These are phyloP conservation scores for Aspergillus fischeri DNA, from an alignment of 2,329 filamentous ascomycete genomes.

Conservation along the genomic window DNA sequence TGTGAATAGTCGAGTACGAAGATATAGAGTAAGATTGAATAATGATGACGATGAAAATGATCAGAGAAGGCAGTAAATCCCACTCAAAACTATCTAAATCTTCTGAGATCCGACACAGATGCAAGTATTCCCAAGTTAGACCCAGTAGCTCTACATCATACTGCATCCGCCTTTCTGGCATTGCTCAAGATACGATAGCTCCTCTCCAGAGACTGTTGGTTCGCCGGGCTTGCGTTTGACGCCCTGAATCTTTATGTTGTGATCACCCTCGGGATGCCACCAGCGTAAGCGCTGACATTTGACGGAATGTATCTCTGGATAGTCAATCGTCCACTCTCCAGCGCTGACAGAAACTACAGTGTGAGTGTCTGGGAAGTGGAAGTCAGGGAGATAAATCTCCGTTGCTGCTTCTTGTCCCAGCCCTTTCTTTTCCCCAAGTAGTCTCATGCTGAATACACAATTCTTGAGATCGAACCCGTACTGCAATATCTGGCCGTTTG, in stretches of 20 bases:
- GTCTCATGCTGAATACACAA: slow-evolving; percentile 69
- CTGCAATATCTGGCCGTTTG: slow-evolving; percentile 65
- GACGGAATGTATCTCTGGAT: slow-evolving; percentile 65
- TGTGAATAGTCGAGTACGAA: slow-evolving; percentile 6
- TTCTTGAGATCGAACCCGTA: slow-evolving; percentile 80
- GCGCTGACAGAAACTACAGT: slow-evolving; percentile 71
- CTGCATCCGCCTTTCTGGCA: slow-evolving; percentile 46
- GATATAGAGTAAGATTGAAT: slow-evolving; percentile 2
- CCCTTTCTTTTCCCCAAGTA: slow-evolving; percentile 60
- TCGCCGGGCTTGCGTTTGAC: slow-evolving; percentile 56
- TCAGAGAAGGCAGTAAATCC: neutral
- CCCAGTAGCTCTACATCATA: slow-evolving; percentile 43
- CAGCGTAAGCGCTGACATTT: slow-evolving; percentile 75
- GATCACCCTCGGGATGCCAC: slow-evolving; percentile 89
- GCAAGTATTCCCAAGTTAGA: neutral
- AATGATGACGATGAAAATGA: slow-evolving; percentile 4
- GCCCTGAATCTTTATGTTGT: slow-evolving; percentile 72
- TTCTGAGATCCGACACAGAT: neutral
- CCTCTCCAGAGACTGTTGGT: slow-evolving; percentile 57
- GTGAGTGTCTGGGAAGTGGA: slow-evolving; percentile 77
- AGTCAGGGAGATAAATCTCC: slow-evolving; percentile 80
- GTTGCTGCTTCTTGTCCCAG: slow-evolving; percentile 65
- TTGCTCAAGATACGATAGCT: slow-evolving; percentile 71
- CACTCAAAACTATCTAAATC: neutral
- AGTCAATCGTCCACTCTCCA: slow-evolving; percentile 84